Base-by-base conservation (phyloP, 1,139 yeast species). In the Candida sp. region DNA sequence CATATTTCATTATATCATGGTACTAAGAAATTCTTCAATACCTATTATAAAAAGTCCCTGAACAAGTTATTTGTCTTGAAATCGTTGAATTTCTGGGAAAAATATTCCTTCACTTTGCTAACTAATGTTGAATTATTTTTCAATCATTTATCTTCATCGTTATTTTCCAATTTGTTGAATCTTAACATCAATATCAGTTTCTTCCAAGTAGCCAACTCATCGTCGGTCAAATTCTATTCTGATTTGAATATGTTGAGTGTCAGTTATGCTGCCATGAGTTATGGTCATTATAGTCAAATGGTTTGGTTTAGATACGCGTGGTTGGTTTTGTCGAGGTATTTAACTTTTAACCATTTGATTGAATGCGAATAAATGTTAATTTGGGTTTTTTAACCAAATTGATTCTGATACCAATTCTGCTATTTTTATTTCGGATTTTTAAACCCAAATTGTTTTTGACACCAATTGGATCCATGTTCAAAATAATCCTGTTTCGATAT, bases 301-400 rank as follows among this genome's bases (percentile, higher is more conserved):
- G 91, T 84, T 11, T 93, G 98, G 98, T 93, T 86, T 63, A 75
- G 99, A 51, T 88, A 87, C 70, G 85, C 90, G 2, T 93, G 98
- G 97, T 72, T 93, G 56, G 49, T 79, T 5, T 66, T 84, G 36
- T 86, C 96, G 49, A 74, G 95, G 49, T 87, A 86, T 64, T 77
- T 86, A 77, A 83, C 82, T 37, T 75, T 73, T 42, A 93, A 91
- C 63, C 91, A 87, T 56, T 72, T 90, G 47, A 66, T 68, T 35
- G 66, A 68, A 45, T 50, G 54, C 25, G 21, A 29, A n/a, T 11
- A 15, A 5, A 6, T 34, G 22, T 27, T 29, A 23, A 43, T 52
- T 63, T 38, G 63, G 46, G 51, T 71, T 71, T 53, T 73, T 79
- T 54, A 78, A 83, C 1, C 90, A 68, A 86, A 85, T 56, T 85